phyloP scores from a whole-genome alignment of 495 filamentous ascomycete species.

The Neurospora sp. region DNA sequence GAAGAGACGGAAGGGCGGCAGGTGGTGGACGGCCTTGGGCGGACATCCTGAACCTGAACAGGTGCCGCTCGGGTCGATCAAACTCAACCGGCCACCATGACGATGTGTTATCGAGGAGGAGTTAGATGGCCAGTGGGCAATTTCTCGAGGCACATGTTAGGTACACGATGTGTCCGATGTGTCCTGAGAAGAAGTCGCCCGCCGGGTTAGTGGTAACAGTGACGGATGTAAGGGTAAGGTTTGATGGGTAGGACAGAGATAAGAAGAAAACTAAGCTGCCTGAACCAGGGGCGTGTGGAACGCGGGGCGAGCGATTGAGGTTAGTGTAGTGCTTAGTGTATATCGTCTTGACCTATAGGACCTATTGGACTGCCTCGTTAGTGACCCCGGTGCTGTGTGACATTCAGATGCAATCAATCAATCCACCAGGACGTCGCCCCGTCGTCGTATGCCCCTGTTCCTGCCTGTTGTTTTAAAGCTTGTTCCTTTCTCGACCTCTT shows the following conservation, averaged over 20 bases:
- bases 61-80: conserved; percentile 16
- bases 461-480: not conserved
- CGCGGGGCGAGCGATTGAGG: not conserved
- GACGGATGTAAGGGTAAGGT: not conserved
- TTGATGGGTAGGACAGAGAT: not conserved
- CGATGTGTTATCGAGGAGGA: too few relatives aligned
- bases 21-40: conserved; percentile 14
- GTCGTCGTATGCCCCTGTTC: not conserved
- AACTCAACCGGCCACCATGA: too few relatives aligned
- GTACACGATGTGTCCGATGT: not conserved
- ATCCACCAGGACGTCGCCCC: not conserved
- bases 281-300: not conserved
- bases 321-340: not conserved
- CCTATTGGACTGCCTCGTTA: not conserved
- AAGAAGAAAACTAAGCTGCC: not conserved
- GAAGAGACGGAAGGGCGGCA: conserved; percentile 17
- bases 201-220: not conserved
- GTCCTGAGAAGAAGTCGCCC: not conserved
- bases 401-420: not conserved
- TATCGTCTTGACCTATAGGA: not conserved
- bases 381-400: not conserved
- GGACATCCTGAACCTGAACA: conserved; percentile 16
- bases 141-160: not conserved
- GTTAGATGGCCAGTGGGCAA: not conserved
- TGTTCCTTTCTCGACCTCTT: not conserved